phyloP scores from a whole-genome alignment of 2,329 filamentous ascomycete genomes.

The Diplocarpon mali region DNA sequence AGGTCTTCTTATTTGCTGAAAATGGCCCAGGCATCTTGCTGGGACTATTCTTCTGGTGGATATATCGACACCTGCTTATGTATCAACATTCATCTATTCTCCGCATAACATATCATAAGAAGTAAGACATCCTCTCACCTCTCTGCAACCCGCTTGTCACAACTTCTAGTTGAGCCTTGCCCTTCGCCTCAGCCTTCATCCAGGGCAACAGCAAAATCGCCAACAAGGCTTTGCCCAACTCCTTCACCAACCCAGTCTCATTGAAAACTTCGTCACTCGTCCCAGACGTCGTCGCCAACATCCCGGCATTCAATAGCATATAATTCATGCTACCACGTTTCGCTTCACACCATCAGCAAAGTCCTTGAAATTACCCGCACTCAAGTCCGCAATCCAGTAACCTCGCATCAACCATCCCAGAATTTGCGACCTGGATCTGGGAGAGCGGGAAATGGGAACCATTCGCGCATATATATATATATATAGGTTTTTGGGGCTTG shows the following conservation, averaged over 20 bases:
- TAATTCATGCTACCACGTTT: constrained; percentile 22
- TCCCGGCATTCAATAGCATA: constrained; percentile 26
- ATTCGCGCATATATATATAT: no score
- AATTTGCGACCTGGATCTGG: constrained; percentile 12
- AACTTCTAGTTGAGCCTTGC: constrained; percentile 19
- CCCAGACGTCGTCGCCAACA: constrained; percentile 12
- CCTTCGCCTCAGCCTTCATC: constrained; percentile 29
- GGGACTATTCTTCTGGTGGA: constrained; percentile 11
- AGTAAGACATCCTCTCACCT: constrained; percentile 1
- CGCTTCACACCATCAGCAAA: constrained; percentile 18
- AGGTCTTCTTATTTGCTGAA: constrained; percentile 16
- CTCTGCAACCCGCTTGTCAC: constrained; percentile 19
- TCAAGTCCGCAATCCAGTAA: no score
- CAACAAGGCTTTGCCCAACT: constrained; percentile 43
- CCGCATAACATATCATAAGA: no score
- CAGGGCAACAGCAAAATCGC: constrained; percentile 40
- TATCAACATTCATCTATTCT: no score
- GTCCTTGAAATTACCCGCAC: constrained; percentile 10
- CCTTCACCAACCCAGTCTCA: constrained; percentile 44
- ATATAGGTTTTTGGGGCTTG: no score
- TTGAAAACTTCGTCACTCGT: constrained; percentile 35
- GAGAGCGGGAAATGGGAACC: no score
- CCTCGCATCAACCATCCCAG: constrained; percentile 17
- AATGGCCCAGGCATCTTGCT: constrained; percentile 15
- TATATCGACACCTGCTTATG: constrained; percentile 9